phyloP scores from a whole-genome alignment of 805 yeast species.

The Candida peoriensis region DNA sequence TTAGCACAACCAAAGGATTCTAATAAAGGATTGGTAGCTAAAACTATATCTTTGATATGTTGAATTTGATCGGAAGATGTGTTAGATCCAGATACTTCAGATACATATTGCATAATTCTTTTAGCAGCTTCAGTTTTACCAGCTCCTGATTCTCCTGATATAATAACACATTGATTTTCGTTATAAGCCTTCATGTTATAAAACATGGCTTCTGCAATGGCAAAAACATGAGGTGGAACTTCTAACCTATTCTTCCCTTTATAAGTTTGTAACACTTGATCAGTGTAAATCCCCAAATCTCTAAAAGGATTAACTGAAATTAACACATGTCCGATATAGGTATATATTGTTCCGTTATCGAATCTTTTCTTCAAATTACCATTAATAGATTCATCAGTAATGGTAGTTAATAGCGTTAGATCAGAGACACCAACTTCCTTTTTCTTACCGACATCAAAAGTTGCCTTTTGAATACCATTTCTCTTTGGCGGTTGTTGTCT shows the following conservation, averaged over 20 bases:
- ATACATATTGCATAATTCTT: constrained; percentile 94
- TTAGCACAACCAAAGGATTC: constrained; percentile 95
- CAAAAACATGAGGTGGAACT: constrained; percentile 97
- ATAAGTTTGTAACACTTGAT: constrained; percentile 65
- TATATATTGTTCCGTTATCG: constrained; percentile 83
- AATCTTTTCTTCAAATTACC: constrained; percentile 88
- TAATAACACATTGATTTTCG: constrained; percentile 95
- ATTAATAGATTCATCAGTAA: constrained; percentile 88
- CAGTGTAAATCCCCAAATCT: constrained; percentile 93
- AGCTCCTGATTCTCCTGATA: constrained; percentile 97
- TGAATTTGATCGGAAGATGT: constrained; percentile 65
- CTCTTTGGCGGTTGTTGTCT: constrained; percentile 52
- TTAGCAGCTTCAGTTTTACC: constrained; percentile 98
- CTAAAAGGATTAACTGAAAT: constrained; percentile 96
- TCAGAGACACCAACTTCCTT: constrained; percentile 99
- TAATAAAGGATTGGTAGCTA: constrained; percentile 90
- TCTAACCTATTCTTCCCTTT: constrained; percentile 91
- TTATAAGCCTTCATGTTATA: constrained; percentile 91
- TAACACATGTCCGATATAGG: constrained; percentile 89
- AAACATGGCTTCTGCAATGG: constrained; percentile 96
- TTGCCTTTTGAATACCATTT: constrained; percentile 75
- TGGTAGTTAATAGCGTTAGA: constrained; percentile 79
- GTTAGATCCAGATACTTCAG: constrained; percentile 74
- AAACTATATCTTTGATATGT: constrained; percentile 91
- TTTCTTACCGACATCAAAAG: constrained; percentile 81